Percentiles rank a stretch among this genome's conserved stretches.
phyloP scores from a whole-genome alignment of 176 grass and related monocot species.

The barley (Hordeum vulgare) region DNA sequence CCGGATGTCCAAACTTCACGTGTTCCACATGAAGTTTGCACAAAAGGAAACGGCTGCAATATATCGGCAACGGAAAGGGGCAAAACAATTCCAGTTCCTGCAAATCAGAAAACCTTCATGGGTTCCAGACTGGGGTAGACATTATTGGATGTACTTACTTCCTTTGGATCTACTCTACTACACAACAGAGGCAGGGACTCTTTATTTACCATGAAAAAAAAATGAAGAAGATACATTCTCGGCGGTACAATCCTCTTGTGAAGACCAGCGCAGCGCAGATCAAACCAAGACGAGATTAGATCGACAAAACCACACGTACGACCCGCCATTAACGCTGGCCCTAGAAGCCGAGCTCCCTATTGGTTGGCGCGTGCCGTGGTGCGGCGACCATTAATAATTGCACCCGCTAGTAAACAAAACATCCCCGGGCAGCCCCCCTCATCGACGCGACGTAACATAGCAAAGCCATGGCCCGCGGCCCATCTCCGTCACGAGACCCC shows the following conservation, averaged over 20 bases:
- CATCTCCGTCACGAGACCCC: background rate
- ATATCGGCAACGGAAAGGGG: background rate
- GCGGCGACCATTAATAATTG: constrained; percentile 25
- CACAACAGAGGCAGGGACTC: background rate
- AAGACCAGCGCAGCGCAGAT: background rate
- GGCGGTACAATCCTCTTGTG: background rate
- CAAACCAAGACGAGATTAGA: background rate
- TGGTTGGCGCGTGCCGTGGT: background rate
- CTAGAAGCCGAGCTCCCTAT: background rate
- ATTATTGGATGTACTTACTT: background rate
- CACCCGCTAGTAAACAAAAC: constrained; percentile 9
- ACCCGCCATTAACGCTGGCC: background rate
- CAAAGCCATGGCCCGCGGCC: constrained; percentile 21
- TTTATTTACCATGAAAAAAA: too few species aligned
- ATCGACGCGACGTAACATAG: constrained; percentile 28
- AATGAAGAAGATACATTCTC: too few species aligned
- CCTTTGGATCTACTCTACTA: background rate
- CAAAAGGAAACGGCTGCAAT: background rate
- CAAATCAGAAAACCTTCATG: background rate
- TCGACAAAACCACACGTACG: background rate
- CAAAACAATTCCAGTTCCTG: background rate
- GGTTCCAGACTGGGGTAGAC: background rate
- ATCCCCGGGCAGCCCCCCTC: background rate
- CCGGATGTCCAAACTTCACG: background rate
- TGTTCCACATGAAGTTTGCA: background rate